These are phyloP conservation scores for Alternaria triticina DNA, from an alignment of 2,329 filamentous ascomycete species.

Conservation along the genomic window DNA sequence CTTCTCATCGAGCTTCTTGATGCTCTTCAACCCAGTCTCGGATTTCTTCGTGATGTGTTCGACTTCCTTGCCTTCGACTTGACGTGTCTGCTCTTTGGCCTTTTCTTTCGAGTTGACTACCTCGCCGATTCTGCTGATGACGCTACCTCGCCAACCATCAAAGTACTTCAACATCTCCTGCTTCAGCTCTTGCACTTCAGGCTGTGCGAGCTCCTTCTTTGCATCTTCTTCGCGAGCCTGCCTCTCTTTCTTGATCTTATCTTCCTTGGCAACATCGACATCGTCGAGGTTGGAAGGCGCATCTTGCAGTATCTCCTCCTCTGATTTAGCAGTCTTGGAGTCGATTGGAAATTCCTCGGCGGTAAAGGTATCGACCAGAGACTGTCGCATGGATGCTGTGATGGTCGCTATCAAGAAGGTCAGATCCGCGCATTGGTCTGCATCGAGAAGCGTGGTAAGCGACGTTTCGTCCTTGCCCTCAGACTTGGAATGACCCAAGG, in stretches of 20 bases:
- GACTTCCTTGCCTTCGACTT: slow-evolving; percentile 29
- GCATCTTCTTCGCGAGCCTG: slow-evolving; percentile 41
- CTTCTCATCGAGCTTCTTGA: slow-evolving; percentile 33
- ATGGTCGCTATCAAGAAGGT: slow-evolving; percentile 57
- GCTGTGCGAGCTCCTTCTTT: slow-evolving; percentile 58
- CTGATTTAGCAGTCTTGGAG: slow-evolving; percentile 21
- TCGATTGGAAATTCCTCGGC: slow-evolving; percentile 33
- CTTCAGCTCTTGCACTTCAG: slow-evolving; percentile 69
- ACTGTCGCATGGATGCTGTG: slow-evolving; percentile 56
- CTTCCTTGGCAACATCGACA: slow-evolving; percentile 39
- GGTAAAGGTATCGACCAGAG: slow-evolving; percentile 51
- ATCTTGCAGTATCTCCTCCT: slow-evolving; percentile 31
- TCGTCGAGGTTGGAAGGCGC: slow-evolving; percentile 29
- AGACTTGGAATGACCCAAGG: slow-evolving; percentile 42
- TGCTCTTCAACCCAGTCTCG: slow-evolving; percentile 32
- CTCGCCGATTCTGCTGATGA: slow-evolving; percentile 74
- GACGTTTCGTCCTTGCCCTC: slow-evolving; percentile 41
- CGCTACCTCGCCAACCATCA: slow-evolving; percentile 77
- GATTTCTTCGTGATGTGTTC: slow-evolving; percentile 37
- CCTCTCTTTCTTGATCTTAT: slow-evolving; percentile 40
- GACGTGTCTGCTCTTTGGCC: slow-evolving; percentile 36
- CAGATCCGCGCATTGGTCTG: slow-evolving; percentile 55
- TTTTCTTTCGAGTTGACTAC: slow-evolving; percentile 56
- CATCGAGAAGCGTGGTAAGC: slow-evolving; percentile 54
- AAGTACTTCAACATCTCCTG: slow-evolving; percentile 74